Percentiles rank a stretch among this genome's conserved stretches.
These are phyloP conservation scores for Metschnikowia reukaufii DNA, from an alignment of 805 yeast genomes.

Conservation along the genomic window DNA sequence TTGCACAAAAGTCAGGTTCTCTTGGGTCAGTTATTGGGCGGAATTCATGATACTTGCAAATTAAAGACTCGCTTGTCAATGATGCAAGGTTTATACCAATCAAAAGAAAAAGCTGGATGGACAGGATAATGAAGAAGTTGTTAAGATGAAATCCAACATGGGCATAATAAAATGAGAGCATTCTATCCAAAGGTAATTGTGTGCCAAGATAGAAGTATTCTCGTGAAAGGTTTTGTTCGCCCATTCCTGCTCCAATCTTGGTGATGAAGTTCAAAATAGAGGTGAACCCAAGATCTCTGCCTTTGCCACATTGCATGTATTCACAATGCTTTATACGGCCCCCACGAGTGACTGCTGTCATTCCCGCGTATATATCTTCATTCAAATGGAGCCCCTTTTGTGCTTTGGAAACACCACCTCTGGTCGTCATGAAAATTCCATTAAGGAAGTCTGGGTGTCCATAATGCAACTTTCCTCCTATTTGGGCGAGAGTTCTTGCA, in stretches of 20 bases:
- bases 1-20: slow-evolving; percentile 72
- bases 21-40: slow-evolving; percentile 66
- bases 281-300: slow-evolving; percentile 86
- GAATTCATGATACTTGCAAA: slow-evolving; percentile 66
- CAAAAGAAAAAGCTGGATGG: slow-evolving; percentile 70
- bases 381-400: slow-evolving; percentile 83
- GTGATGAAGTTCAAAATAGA: slow-evolving; percentile 83
- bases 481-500: slow-evolving; percentile 79
- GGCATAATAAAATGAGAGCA: slow-evolving; percentile 80
- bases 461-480: slow-evolving; percentile 84
- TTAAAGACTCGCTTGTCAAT: slow-evolving; percentile 67
- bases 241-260: slow-evolving; percentile 92
- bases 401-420: slow-evolving; percentile 88
- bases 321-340: slow-evolving; percentile 88
- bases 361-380: slow-evolving; percentile 88
- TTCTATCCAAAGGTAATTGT: slow-evolving; percentile 75
- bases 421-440: slow-evolving; percentile 72
- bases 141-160: slow-evolving; percentile 87
- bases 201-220: slow-evolving; percentile 82
- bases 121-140: slow-evolving; percentile 73
- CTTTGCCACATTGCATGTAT: slow-evolving; percentile 87
- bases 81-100: slow-evolving; percentile 70
- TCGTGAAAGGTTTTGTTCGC: slow-evolving; percentile 83
- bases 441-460: slow-evolving; percentile 88
- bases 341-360: slow-evolving; percentile 80